Evolutionary conservation across 2,329 filamentous ascomycete species (phyloP), one percentile per base, ranked within the genome.

Genomic region (Pestalotiopsis sp.): DNA sequence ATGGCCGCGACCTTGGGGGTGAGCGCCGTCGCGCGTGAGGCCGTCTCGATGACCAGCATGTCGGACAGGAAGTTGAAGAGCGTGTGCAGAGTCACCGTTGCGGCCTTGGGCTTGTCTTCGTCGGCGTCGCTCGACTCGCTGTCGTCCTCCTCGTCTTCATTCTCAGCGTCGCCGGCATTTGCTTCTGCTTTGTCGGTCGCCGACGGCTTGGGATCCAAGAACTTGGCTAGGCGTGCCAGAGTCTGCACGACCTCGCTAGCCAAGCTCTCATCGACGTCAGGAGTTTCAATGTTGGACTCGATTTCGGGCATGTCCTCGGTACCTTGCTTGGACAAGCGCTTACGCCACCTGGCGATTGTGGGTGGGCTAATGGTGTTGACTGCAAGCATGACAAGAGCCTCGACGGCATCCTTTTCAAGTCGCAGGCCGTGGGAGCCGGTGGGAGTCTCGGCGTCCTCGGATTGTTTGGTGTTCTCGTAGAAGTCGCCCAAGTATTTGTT

Each of bases 401-500:
- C 80, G 81, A 97, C 89, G 68, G 91, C 90, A 3, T 89, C 85
- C 13, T 85, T 85, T 38, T 87, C 85, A 6, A 98, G 82, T 36
- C 85, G 82, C 27, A 98, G 84, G 0, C 94, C 95, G 66, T 90
- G 84, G 1, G 91, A 92, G 25, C 94, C 92, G 57, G 83, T 78
- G 13, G 97, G 82, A 2, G 91, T 88, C 61, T 94, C 79, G 1
- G 82, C 84, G 36, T 80, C 81, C 68, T 89, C 86, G 38, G 76
- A 78, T 38, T 83, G 83, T 59, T 85, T 87, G 74, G 88, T 90
- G 11, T 87, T 87, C 69, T 87, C 86, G 25, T 92, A 92, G 71
- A 97, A 90, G 77, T 97, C 93, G 3, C 90, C 88, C 73, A 98
- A 90, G 80, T 93, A 96, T n/a, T 87, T 85, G 61, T 91, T 91